phyloP scores from a whole-genome alignment of 1,284 basidiomycete genomes.

The Baeospora myosura region DNA sequence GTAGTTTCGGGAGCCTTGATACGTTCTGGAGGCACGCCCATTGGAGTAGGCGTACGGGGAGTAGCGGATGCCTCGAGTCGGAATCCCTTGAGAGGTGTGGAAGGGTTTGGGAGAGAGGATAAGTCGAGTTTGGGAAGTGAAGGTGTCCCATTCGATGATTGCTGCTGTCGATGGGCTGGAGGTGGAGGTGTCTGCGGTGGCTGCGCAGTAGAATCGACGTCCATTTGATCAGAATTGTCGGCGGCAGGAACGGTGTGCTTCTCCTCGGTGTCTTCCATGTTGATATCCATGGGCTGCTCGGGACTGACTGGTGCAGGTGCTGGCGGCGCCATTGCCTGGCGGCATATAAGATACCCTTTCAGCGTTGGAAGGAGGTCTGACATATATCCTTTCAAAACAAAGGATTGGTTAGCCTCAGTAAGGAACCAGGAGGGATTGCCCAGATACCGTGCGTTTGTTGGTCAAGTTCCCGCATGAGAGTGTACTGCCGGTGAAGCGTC shows the following conservation, averaged over 20 bases:
- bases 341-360: not conserved
- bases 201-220: too few species aligned
- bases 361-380: not conserved
- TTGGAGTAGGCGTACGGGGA: conserved; percentile 11
- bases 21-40: conserved; percentile 17
- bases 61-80: conserved; percentile 2
- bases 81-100: conserved; percentile 2
- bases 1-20: conserved; percentile 28
- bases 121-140: too few species aligned
- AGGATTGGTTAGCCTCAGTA: too few species aligned
- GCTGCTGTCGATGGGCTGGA: not conserved
- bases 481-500: conserved; percentile 74
- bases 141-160: too few species aligned
- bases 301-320: not conserved
- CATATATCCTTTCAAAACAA: too few species aligned
- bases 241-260: not conserved
- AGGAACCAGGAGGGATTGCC: too few species aligned
- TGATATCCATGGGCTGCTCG: not conserved
- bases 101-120: not conserved
- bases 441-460: conserved; percentile 63
- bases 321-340: not conserved
- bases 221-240: too few species aligned
- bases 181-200: too few species aligned
- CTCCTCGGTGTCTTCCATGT: not conserved
- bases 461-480: conserved; percentile 78